These are phyloP conservation scores for Lachnum nothofagi DNA, from an alignment of 2,329 filamentous ascomycete species.

Conservation along the genomic window DNA sequence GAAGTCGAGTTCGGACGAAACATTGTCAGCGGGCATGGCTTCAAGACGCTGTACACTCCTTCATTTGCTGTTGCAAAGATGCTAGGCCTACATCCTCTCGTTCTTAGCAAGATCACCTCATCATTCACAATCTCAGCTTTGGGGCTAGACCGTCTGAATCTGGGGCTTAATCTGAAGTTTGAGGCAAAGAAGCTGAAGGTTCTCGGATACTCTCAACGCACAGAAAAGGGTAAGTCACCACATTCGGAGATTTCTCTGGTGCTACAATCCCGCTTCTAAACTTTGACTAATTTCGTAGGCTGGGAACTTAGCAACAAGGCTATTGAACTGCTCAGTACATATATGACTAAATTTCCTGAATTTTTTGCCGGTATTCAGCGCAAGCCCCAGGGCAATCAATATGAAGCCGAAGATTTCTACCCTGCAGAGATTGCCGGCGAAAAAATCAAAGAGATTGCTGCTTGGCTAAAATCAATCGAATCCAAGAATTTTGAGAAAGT, in stretches of 20 bases:
- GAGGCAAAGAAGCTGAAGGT: constrained; percentile 95
- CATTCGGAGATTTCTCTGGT: background rate
- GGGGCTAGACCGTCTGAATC: constrained; percentile 70
- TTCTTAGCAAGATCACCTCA: constrained; percentile 92
- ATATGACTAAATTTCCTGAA: constrained; percentile 91
- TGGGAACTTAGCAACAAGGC: constrained; percentile 95
- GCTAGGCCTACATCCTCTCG: constrained; percentile 75
- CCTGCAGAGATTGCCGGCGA: constrained; percentile 64
- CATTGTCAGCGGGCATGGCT: constrained; percentile 67
- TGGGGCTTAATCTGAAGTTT: constrained; percentile 95
- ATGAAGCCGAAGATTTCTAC: constrained; percentile 82
- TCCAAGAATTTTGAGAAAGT: constrained; percentile 90
- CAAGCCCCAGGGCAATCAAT: constrained; percentile 80
- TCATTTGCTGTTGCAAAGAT: constrained; percentile 84
- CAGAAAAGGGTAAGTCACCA: constrained; percentile 46
- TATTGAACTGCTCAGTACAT: constrained; percentile 72
- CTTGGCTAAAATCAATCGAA: constrained; percentile 88
- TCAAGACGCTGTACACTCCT: constrained; percentile 70
- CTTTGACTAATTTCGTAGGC: constrained; percentile 40
- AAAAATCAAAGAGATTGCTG: constrained; percentile 87
- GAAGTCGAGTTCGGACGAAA: constrained; percentile 77
- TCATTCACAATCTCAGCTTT: constrained; percentile 83
- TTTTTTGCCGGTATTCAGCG: constrained; percentile 85
- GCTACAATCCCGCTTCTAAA: too few relatives aligned
- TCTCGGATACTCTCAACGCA: constrained; percentile 86